phyloP scores from a whole-genome alignment of 164 flowering plant species.

The Dillenia turbinata region DNA sequence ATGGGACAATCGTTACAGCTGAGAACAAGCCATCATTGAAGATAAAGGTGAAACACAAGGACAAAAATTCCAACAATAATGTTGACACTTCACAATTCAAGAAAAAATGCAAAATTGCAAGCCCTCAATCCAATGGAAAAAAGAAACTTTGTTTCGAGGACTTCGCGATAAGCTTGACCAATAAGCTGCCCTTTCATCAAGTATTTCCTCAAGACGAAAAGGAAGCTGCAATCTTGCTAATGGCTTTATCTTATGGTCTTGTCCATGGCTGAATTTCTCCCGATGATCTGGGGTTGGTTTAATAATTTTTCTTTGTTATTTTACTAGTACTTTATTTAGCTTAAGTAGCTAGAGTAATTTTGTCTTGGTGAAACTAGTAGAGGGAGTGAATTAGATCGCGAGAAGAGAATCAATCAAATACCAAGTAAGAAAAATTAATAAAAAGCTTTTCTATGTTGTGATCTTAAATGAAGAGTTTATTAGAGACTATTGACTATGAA shows the following conservation, averaged over 20 bases:
- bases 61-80: slow-evolving; percentile 24
- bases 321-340: background rate
- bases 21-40: slow-evolving; percentile 7
- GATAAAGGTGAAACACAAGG: slow-evolving; percentile 26
- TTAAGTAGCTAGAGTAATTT: slow-evolving; percentile 1
- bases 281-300: too few relatives aligned
- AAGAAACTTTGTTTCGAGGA: slow-evolving; percentile 60
- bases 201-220: slow-evolving; percentile 90
- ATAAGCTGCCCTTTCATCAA: slow-evolving; percentile 44
- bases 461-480: background rate
- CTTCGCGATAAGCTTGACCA: slow-evolving; percentile 44
- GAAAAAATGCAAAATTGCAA: slow-evolving; percentile 41
- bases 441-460: background rate
- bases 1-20: slow-evolving; percentile 10
- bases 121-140: slow-evolving; percentile 4
- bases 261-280: slow-evolving; percentile 45
- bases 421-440: background rate
- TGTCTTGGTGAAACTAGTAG: background rate
- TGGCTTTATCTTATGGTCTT: slow-evolving; percentile 85
- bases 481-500: slow-evolving; percentile 2
- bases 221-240: slow-evolving; percentile 89
- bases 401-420: slow-evolving; percentile 5
- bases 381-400: background rate
- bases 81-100: slow-evolving; percentile 21
- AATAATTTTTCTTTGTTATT: background rate